Evolutionary conservation across 108 stramenopile species (phyloP).

Genomic region (Cyclotella sp.): DNA sequence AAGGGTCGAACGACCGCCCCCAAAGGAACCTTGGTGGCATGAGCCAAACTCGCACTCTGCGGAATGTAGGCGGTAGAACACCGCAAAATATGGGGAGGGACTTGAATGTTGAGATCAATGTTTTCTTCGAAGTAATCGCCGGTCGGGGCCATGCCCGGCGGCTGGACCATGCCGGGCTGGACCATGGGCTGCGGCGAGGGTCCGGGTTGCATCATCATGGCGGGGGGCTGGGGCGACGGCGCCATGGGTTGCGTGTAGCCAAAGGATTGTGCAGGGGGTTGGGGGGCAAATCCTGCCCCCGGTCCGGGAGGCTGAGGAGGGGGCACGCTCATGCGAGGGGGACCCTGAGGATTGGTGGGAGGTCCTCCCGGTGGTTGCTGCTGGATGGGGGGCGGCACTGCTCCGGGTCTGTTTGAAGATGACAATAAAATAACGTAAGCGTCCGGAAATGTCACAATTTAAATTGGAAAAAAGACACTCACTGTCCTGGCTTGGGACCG

Average conservation of each 20-base stretch:
- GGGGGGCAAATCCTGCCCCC: conserved; percentile 8
- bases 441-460: background rate
- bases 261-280: background rate
- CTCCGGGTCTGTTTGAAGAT: background rate
- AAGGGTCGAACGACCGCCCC: conserved; percentile 85
- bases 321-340: conserved; percentile 2
- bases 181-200: background rate
- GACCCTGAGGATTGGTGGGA: conserved; percentile 17
- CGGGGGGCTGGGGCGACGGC: background rate
- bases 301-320: conserved; percentile 23
- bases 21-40: conserved; percentile 71
- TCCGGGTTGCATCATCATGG: background rate
- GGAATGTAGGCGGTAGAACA: conserved; percentile 67
- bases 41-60: conserved; percentile 58
- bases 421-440: background rate
- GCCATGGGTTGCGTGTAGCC: background rate
- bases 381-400: background rate
- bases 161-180: conserved; percentile 20
- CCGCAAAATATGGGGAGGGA: conserved; percentile 69
- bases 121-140: conserved; percentile 58
- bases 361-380: conserved; percentile 4
- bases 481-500: conserved; percentile 27
- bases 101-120: conserved; percentile 72
- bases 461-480: conserved; percentile 6
- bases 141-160: conserved; percentile 18